phyloP scores from a whole-genome alignment of 163 green algal genomes.

The Prototheca wickerhamii region DNA sequence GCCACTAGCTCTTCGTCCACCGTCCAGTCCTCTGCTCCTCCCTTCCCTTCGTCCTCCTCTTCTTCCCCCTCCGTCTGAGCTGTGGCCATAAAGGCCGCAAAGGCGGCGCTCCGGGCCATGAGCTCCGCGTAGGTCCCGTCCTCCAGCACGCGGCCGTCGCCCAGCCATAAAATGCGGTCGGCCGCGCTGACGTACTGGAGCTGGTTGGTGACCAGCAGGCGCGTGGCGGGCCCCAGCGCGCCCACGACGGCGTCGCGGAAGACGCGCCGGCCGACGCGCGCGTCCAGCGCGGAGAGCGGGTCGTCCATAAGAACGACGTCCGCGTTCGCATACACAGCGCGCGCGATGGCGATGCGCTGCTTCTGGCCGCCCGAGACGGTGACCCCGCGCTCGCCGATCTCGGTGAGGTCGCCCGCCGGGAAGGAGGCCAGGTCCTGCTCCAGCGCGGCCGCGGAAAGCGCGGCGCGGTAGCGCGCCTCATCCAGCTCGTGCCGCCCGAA shows the following conservation, averaged over 20 bases:
- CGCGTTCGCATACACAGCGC: constrained; percentile 51
- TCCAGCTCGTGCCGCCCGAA: constrained; percentile 8
- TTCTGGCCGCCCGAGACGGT: constrained; percentile 55
- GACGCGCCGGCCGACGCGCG: constrained; percentile 1
- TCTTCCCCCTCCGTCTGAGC: constrained; percentile 15
- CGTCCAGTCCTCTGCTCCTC: constrained; percentile 10
- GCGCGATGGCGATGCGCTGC: constrained; percentile 43
- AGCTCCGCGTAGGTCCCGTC: constrained; percentile 40
- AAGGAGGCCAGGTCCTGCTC: constrained; percentile 42
- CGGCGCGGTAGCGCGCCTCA: constrained; percentile 1
- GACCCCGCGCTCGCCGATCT: constrained; percentile 25
- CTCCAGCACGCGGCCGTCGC: constrained; percentile 38
- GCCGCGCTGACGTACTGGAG: constrained; percentile 33
- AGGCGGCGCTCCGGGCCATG: constrained; percentile 28
- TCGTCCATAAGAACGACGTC: constrained; percentile 54
- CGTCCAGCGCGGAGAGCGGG: constrained; percentile 55
- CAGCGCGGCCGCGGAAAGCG: constrained; percentile 7
- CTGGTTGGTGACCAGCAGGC: constrained; percentile 41
- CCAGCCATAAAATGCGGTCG: constrained; percentile 42
- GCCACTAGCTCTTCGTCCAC: constrained; percentile 9
- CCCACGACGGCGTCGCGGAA: constrained; percentile 11
- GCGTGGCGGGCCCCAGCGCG: constrained; percentile 14
- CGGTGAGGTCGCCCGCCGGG: constrained; percentile 36
- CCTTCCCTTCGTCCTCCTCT: background rate
- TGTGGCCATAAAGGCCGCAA: constrained; percentile 42